Evolutionary conservation across 1,139 yeast genomes (phyloP), one percentile per base, ranked within the genome.

Genomic region (Kurtzmaniella quercitrusa): DNA sequence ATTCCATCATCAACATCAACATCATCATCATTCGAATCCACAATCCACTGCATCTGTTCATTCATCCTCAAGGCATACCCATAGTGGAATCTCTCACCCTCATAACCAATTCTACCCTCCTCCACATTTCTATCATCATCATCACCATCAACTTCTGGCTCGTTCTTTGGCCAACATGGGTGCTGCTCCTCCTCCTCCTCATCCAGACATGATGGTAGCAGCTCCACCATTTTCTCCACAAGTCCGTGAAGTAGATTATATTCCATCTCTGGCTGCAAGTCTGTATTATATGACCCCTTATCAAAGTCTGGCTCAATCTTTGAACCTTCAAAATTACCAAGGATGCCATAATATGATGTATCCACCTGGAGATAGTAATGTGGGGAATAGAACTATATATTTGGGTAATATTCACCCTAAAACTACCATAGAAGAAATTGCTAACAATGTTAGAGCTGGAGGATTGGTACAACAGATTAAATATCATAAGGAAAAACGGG

Each of bases 381-480:
- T 58, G 14, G 75, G 75, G 16, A 73, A 73, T 49, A 58, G 78
- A 45, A 66, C 77, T 1, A 68, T 73, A 25, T 73, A 67, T 49
- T 58, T 73, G 44, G 77, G 77, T 6, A 70, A 71, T 46, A 62
- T 73, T 37, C 78, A 72, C 50, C 71, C 73, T 9, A 63, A 62
- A 43, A 65, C 77, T 3, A 66, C 76, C 2, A 59, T 71, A n/a
- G 78, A 73, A 51, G 78, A 73, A 48, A 71, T 73, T 42, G 77
- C 77, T 27, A 73, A 73, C 46, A 73, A 73, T 48, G 74, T 73
- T 18, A 59, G 77, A 42, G 76, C 77, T 6, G 77, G 78, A 5
- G 78, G 78, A 1, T 58, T 73, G 42, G 74, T 73, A 3, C 77
- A 72, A 49, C 55, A 60, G 3, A 69, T 73, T 40, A 68, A 62